Percentiles rank a stretch among this genome's conserved stretches.
Evolutionary conservation across 106 monocot genomes (phyloP).

Genomic region (Triglochin maritima): DNA sequence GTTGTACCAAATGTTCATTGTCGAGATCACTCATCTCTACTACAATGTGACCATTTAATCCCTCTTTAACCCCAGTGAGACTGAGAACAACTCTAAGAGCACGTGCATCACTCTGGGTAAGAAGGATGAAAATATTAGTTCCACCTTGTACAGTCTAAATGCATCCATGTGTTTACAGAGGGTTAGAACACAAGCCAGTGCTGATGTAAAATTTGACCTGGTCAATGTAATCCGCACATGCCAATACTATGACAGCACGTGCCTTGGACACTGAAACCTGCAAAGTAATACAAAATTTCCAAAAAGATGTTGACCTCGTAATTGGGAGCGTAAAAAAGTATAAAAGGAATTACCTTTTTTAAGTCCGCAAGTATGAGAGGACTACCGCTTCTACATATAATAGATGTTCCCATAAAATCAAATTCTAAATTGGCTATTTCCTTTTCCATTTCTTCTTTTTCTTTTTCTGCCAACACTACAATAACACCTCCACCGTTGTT

Average conservation of each 20-base stretch:
- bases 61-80: constrained; percentile 94
- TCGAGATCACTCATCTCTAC: constrained; percentile 95
- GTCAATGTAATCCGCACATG: constrained; percentile 84
- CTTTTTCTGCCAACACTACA: constrained; percentile 89
- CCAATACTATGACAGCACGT: constrained; percentile 87
- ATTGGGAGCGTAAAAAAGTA: neutral
- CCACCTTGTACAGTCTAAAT: neutral
- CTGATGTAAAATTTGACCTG: constrained; percentile 32
- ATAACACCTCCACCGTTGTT: constrained; percentile 81
- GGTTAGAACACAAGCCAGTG: too few relatives aligned
- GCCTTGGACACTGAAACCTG: constrained; percentile 98
- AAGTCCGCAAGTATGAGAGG: constrained; percentile 91
- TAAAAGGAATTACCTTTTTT: constrained; percentile 52
- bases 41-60: constrained; percentile 78
- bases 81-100: constrained; percentile 83
- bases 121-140: neutral
- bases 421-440: constrained; percentile 92
- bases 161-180: neutral
- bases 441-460: constrained; percentile 96
- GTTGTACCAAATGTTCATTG: constrained; percentile 88
- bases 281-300: neutral
- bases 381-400: constrained; percentile 94
- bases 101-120: constrained; percentile 72
- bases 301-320: neutral
- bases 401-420: constrained; percentile 95